These are phyloP conservation scores for Phytophthora tubulina DNA, from an alignment of 352 stramenopile genomes.

Conservation along the genomic window DNA sequence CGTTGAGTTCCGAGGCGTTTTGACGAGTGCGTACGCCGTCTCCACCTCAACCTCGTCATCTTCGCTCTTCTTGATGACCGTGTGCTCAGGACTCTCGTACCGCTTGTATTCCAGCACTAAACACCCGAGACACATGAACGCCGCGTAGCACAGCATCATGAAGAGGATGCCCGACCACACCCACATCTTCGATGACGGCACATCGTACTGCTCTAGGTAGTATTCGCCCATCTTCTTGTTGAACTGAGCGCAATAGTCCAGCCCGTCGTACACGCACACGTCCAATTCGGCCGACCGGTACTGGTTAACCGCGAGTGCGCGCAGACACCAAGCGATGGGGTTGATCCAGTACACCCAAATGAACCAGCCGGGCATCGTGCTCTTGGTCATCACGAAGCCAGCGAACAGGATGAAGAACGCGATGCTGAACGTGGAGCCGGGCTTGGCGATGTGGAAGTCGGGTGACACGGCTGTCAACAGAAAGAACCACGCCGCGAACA, in stretches of 20 bases:
- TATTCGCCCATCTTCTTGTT: slow-evolving; percentile 47
- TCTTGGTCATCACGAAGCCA: slow-evolving; percentile 58
- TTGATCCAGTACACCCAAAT: slow-evolving; percentile 72
- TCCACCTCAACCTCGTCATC: slow-evolving; percentile 6
- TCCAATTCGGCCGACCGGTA: slow-evolving; percentile 32
- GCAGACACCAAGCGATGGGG: slow-evolving; percentile 59
- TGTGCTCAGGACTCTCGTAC: slow-evolving; percentile 39
- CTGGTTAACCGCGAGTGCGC: slow-evolving; percentile 39
- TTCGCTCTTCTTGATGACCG: slow-evolving; percentile 32
- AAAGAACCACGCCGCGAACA: slow-evolving; percentile 52
- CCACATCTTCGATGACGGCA: slow-evolving; percentile 37
- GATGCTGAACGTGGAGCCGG: slow-evolving; percentile 50
- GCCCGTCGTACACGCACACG: slow-evolving; percentile 32
- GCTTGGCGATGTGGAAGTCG: slow-evolving; percentile 51
- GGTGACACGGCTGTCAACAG: slow-evolving; percentile 39
- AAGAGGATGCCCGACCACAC: slow-evolving; percentile 44
- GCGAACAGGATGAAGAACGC: slow-evolving; percentile 63
- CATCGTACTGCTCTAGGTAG: slow-evolving; percentile 41
- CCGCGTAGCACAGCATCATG: slow-evolving; percentile 34
- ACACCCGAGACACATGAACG: slow-evolving; percentile 38
- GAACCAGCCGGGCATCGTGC: slow-evolving; percentile 54
- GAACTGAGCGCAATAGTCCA: slow-evolving; percentile 38
- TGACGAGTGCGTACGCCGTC: slow-evolving; percentile 14
- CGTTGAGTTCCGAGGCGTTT: slow-evolving; percentile 12
- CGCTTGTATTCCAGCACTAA: slow-evolving; percentile 43